These are phyloP conservation scores for Juncus effusus DNA, from an alignment of 176 grass and related monocot genomes.

Conservation along the genomic window DNA sequence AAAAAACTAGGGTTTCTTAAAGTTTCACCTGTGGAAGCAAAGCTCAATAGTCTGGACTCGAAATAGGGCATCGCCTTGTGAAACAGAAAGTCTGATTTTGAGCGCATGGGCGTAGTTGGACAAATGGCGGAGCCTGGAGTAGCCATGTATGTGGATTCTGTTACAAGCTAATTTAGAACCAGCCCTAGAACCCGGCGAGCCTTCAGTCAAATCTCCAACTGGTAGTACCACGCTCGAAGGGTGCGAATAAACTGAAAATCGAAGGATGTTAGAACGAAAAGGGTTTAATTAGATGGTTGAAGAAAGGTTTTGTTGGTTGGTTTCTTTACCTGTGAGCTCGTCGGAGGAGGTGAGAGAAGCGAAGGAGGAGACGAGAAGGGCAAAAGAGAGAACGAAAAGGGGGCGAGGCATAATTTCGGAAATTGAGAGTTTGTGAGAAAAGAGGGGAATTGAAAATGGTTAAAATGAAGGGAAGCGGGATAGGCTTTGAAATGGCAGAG, in stretches of 20 bases:
- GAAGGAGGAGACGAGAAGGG: slow-evolving; percentile 19
- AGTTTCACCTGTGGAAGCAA: slow-evolving; percentile 68
- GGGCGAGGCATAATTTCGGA: slow-evolving; percentile 1
- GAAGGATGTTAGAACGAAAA: slow-evolving; percentile 15
- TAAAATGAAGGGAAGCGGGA: slow-evolving; percentile 14
- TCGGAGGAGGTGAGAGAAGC: slow-evolving; percentile 16
- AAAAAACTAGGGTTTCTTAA: slow-evolving; percentile 26
- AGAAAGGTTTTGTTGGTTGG: slow-evolving; percentile 33
- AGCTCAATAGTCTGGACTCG: slow-evolving; percentile 60
- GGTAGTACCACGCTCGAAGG: slow-evolving; percentile 15
- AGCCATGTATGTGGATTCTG: slow-evolving; percentile 51
- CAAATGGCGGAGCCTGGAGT: slow-evolving; percentile 63
- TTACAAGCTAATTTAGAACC: slow-evolving; percentile 38
- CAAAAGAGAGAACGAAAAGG: slow-evolving; percentile 17
- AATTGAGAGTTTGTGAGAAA: not conserved
- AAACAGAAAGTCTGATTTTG: slow-evolving; percentile 41
- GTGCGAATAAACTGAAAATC: slow-evolving; percentile 34
- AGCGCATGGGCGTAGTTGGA: slow-evolving; percentile 60
- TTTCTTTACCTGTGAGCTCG: slow-evolving; percentile 56
- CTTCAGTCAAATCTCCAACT: slow-evolving; percentile 26
- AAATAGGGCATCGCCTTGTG: slow-evolving; percentile 27
- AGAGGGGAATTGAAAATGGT: not conserved
- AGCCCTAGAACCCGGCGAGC: slow-evolving; percentile 33
- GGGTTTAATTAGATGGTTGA: not conserved
- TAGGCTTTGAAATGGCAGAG: slow-evolving; percentile 7